phyloP scores from a whole-genome alignment of 2,329 filamentous ascomycete species.

The Colletotrichum cuscutae region DNA sequence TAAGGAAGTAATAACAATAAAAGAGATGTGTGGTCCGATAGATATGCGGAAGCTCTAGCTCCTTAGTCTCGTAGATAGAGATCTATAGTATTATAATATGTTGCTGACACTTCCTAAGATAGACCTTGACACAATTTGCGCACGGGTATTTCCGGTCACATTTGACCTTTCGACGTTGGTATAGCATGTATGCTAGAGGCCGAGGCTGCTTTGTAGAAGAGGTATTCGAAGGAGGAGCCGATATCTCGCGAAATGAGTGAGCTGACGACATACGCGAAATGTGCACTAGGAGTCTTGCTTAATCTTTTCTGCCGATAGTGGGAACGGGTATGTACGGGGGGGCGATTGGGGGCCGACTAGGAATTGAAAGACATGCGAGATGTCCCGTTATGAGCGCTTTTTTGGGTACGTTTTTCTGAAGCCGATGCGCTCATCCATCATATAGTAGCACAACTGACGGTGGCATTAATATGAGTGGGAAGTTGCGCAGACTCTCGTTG shows the following conservation, averaged over 20 bases:
- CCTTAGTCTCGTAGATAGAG: too few relatives aligned
- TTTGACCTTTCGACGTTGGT: slow-evolving; percentile 71
- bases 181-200: slow-evolving; percentile 59
- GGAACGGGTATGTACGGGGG: slow-evolving; percentile 10
- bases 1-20: too few relatives aligned
- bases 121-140: slow-evolving; percentile 62
- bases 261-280: neutral
- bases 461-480: too few relatives aligned
- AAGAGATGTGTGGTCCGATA: too few relatives aligned
- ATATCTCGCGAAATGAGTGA: neutral
- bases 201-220: slow-evolving; percentile 12
- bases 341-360: slow-evolving; percentile 3
- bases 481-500: too few relatives aligned
- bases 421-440: too few relatives aligned
- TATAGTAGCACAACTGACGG: too few relatives aligned
- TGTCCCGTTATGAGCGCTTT: neutral
- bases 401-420: too few relatives aligned
- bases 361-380: slow-evolving; percentile 1
- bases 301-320: neutral
- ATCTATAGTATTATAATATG: too few relatives aligned
- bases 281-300: neutral
- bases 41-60: too few relatives aligned
- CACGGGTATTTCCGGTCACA: slow-evolving; percentile 69
- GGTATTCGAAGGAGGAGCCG: slow-evolving; percentile 11
- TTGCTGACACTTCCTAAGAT: neutral